Evolutionary conservation across 2,329 filamentous ascomycete species (phyloP), one percentile per base, ranked within the genome.

Genomic region (Colletotrichum gigasporum): DNA sequence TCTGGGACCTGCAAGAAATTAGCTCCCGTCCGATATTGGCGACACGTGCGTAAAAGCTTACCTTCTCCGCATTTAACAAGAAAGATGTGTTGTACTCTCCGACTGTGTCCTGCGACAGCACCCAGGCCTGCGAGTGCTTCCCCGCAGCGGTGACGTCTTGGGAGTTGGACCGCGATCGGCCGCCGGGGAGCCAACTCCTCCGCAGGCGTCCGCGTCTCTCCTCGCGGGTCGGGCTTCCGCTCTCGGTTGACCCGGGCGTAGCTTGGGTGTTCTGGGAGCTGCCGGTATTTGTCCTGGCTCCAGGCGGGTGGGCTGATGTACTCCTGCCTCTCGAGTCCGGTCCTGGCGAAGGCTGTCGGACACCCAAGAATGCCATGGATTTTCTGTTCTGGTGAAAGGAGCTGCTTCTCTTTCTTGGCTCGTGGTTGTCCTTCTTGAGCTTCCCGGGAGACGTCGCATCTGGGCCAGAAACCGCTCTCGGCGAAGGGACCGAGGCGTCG

Each of bases 81-180:
- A 82, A 80, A 6, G 78, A 72, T 0, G 83, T 78, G 70, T 86
- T 88, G 71, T 90, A 90, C 54, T 90, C 86, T 11, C 80, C 79
- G 18, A 78, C 79, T 42, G 76, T 77, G 52, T 83, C 83, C 7
- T 85, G 82, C 2, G 82, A 77, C 67, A 89, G 76, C 37, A 89
- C 78, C 87, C 87, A 90, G 3, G 86, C 83, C 11, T 75, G 75
- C 5, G 71, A 57, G 5, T 63, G 65, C 18, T 67, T 67, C 4
- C 18, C 45, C 52, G 63, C 68, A 28, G 51, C 70, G 3, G 61
- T 47, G 58, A 73, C 47, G 28, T 81, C 76, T 22, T 72, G 71
- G 5, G 86, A 87, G 60, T 80, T 82, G 11, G 85, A 84, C 52
- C 85, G 80, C 28, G 84, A 85, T 26, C 56, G 55, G 20, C 76